Evolutionary conservation across 2,329 filamentous ascomycete species (phyloP).

Genomic region (Claviceps quebecensis): DNA sequence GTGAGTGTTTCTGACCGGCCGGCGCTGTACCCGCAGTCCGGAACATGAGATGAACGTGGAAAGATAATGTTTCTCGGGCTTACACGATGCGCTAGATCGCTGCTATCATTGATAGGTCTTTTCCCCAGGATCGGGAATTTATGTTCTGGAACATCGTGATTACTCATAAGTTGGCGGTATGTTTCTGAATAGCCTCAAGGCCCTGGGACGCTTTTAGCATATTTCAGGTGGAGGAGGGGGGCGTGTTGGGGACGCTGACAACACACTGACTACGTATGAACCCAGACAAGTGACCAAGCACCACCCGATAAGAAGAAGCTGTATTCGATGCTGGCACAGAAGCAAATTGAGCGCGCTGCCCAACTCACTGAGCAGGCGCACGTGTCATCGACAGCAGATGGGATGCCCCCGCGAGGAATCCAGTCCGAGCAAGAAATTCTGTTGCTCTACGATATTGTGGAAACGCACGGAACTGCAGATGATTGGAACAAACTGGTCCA

Average conservation of each 20-base stretch:
- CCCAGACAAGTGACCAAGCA: constrained; percentile 31
- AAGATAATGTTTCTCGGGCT: not conserved
- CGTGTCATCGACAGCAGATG: constrained; percentile 8
- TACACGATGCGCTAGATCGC: constrained; percentile 29
- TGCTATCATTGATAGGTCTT: constrained; percentile 36
- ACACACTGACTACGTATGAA: not conserved
- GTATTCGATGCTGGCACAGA: constrained; percentile 35
- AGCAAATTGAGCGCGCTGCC: constrained; percentile 37
- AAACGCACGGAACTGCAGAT: constrained; percentile 26
- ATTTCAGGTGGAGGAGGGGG: no score
- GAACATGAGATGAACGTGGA: not conserved
- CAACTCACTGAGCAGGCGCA: constrained; percentile 26
- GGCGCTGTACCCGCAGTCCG: not conserved
- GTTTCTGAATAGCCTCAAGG: constrained; percentile 6
- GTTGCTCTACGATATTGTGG: constrained; percentile 33
- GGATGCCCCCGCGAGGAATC: constrained; percentile 17
- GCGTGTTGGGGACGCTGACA: no score
- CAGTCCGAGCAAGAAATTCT: constrained; percentile 36
- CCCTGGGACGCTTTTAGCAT: no score
- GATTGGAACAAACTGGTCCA: constrained; percentile 26
- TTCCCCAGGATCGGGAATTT: constrained; percentile 31
- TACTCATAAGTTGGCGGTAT: constrained; percentile 38
- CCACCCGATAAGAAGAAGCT: constrained; percentile 35
- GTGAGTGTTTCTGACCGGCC: constrained; percentile 17
- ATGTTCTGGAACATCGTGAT: constrained; percentile 42